Evolutionary conservation across 169 alveolate genomes (phyloP), one percentile per base, ranked within the genome.

Genomic region (Plasmodium malariae): DNA sequence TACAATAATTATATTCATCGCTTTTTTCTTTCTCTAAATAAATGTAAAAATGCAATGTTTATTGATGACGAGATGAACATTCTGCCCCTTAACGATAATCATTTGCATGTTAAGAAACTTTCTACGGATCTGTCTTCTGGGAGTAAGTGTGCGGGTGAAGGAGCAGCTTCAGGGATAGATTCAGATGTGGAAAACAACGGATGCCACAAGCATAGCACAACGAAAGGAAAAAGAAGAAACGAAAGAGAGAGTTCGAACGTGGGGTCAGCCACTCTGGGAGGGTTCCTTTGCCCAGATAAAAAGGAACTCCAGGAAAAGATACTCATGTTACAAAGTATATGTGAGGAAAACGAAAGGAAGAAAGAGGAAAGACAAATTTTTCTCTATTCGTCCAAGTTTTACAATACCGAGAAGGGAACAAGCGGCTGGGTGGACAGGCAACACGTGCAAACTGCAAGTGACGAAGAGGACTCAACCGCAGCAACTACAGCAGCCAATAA

Each of bases 41-140:
- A 62, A 11, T 97, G 99, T 74, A 48, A 80, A 59, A 97, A 97
- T 89, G 97, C 99, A 34, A 90, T 99, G 68, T 98, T 98, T 21
- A 95, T 99, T 21, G 99, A 99, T 93, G 99, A 99, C 93, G 99
- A 99, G 89, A 95, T 99, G 73, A 99, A 99, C 94, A 93, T 99
- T 40, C 95, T 99, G 69, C 99, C 99, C 1, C 94, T 99, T 48
- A 93, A 95, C 36, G 94, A 94, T 45, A 68, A 73, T 21, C 74
- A 86, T 72, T 40, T 86, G 24, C 48, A 32, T 26, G 65, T 73
- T 19, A 83, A 26, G 69, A 89, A 86, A 80, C 3, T 72, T 19
- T 14, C 37, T 34, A 26, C 14, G 2, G 63, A 40, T 1, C 2
- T 36, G 9, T 19, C 32, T 1, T n/a, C n/a, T n/a, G n/a, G n/a